Base-by-base conservation (phyloP, 768 basidiomycete genomes). In the Rhizopogon sp. region DNA sequence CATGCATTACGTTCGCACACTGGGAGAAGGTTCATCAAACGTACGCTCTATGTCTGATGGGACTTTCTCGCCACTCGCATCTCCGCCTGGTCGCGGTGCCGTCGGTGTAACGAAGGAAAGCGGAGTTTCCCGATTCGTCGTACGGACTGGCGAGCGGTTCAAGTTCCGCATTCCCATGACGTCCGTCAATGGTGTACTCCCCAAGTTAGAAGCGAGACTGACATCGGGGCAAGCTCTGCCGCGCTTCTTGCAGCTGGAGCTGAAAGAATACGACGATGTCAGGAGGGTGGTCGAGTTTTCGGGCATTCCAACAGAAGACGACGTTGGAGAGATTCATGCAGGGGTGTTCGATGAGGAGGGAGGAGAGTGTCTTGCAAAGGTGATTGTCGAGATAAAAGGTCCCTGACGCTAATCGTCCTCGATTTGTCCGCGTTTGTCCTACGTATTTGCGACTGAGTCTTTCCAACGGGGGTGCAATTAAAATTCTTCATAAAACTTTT, bases 1-100 rank as follows among this genome's bases (percentile, higher is more conserved):
- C 6, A 76, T 88, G 59, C 83, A 82, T 60, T 90, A 88, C 60
- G 83, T 90, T 39, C 80, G 80, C 50, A 79, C 85, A 13, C 74
- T 89, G 54, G 88, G 86, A 20, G 83, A 76, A 37, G 83, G 87
- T 35, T 53, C 58, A 7, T 55, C 61, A 9, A 64, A 61, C 52
- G 64, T 61, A 43, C 67, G 63, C 11, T 74, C 72, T 3, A 63
- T 62, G 20, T 74, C 76, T 0, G 67, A 72, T 55, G 66, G 62
- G 64, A 85, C 85, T 11, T 83, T 83, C 61, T 81, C 83, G 3
- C 84, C 85, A 14, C 69, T 85, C 29, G 83, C 82, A 62, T 85
- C 83, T 10, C 78, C 76, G 44, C 72, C 70, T 16, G 74, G 72
- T 20, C 68, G 66, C 28, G 64, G 62, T 33, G 60, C 47, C 28